These are phyloP conservation scores for Globisporangium takayamanum DNA, from an alignment of 352 stramenopile genomes.

Conservation along the genomic window DNA sequence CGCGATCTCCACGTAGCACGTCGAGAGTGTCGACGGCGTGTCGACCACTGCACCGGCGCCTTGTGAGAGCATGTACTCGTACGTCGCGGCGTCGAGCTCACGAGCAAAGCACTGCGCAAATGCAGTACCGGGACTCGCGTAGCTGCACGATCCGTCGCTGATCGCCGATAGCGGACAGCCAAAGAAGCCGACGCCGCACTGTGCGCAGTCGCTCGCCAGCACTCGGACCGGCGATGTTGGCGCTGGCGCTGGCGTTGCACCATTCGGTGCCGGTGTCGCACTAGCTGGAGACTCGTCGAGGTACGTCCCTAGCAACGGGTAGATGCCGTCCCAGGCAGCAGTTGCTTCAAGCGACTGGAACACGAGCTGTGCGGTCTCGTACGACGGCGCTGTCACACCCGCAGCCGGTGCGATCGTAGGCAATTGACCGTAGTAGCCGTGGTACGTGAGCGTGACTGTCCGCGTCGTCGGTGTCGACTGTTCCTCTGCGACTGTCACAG, in stretches of 20 bases:
- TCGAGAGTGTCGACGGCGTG: too few relatives aligned
- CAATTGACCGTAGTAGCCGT: constrained; percentile 1
- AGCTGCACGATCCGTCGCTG: constrained; percentile 9
- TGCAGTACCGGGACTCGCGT: not conserved
- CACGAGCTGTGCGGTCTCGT: not conserved
- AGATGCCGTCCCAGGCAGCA: constrained; percentile 2
- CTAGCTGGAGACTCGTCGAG: not conserved
- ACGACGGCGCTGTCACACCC: not conserved
- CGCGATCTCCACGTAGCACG: too few relatives aligned
- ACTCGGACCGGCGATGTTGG: not conserved
- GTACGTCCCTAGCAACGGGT: not conserved
- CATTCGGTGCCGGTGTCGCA: not conserved
- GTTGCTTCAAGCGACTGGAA: constrained; percentile 12
- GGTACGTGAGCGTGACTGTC: constrained; percentile 1
- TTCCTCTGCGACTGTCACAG: not conserved
- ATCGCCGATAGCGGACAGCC: constrained; percentile 1
- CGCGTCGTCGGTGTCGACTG: not conserved
- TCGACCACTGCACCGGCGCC: too few relatives aligned
- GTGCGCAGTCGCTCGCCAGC: constrained; percentile 3
- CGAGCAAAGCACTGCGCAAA: constrained; percentile 4
- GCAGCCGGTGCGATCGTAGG: not conserved
- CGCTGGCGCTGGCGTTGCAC: not conserved
- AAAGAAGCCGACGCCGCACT: constrained; percentile 7
- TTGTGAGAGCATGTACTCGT: too few relatives aligned
- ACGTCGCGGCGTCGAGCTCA: not conserved